Evolutionary conservation across 2,329 filamentous ascomycete genomes (phyloP).

Genomic region (Alternaria sp.): DNA sequence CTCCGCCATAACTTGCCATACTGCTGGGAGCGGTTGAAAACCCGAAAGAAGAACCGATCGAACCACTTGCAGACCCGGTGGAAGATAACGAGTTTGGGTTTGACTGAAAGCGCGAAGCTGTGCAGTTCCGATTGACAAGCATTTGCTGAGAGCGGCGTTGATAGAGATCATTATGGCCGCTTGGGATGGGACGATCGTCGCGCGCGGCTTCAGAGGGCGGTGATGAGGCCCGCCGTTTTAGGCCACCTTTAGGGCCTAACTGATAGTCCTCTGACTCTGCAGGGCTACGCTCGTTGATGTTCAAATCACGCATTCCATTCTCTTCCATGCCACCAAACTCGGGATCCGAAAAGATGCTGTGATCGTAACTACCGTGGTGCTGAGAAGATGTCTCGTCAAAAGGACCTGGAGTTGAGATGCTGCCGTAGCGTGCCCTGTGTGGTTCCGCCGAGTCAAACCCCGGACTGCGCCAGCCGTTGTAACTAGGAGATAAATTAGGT

Average conservation of each 20-base stretch:
- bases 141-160: constrained; percentile 65
- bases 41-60: constrained; percentile 67
- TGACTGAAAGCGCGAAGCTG: constrained; percentile 63
- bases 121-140: constrained; percentile 63
- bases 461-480: constrained; percentile 55
- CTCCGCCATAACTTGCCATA: constrained; percentile 70
- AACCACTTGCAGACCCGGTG: constrained; percentile 66
- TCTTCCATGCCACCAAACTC: constrained; percentile 63
- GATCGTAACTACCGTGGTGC: constrained; percentile 70
- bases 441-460: constrained; percentile 48
- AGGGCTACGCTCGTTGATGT: constrained; percentile 63
- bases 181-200: constrained; percentile 56
- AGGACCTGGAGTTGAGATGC: constrained; percentile 57
- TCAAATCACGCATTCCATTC: constrained; percentile 59
- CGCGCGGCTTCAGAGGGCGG: constrained; percentile 65
- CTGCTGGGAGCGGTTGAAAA: constrained; percentile 68
- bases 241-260: constrained; percentile 60
- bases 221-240: constrained; percentile 71
- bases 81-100: constrained; percentile 71
- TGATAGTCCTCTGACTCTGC: constrained; percentile 56
- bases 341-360: constrained; percentile 60
- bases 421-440: constrained; percentile 57
- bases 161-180: constrained; percentile 59
- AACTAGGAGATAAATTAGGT: constrained; percentile 56
- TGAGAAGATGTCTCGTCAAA: constrained; percentile 63